These are phyloP conservation scores for Pelagophyceae sp. DNA, from an alignment of 352 stramenopile species.

Conservation along the genomic window DNA sequence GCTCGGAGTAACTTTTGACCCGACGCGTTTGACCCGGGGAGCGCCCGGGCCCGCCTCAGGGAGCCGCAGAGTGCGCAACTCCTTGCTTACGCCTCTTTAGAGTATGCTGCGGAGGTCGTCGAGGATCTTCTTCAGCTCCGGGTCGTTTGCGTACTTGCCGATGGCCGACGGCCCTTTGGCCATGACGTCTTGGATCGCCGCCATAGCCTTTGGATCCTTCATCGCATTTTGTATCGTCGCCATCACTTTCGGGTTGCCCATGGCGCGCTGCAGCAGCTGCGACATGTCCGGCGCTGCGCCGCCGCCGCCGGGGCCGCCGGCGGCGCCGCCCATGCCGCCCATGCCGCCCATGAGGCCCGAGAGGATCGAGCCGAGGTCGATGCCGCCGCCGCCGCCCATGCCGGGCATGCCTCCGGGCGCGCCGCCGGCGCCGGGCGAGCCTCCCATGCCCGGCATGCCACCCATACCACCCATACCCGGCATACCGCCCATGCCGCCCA, in stretches of 20 bases:
- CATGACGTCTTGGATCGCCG: conserved; percentile 24
- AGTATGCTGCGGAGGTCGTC: conserved; percentile 22
- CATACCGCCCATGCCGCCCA: not conserved
- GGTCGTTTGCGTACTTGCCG: conserved; percentile 25
- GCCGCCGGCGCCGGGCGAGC: not conserved
- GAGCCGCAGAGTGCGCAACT: too few relatives aligned
- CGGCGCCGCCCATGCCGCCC: not conserved
- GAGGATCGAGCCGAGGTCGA: conserved; percentile 11
- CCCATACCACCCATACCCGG: not conserved
- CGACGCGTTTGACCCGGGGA: too few relatives aligned
- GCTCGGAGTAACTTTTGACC: too few relatives aligned
- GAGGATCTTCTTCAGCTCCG: conserved; percentile 20
- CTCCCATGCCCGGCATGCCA: conserved; percentile 17
- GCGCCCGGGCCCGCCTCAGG: too few relatives aligned
- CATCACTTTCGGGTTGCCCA: conserved; percentile 23
- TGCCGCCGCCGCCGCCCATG: not conserved
- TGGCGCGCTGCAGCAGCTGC: conserved; percentile 11
- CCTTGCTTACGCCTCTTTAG: too few relatives aligned
- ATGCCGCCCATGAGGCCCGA: not conserved
- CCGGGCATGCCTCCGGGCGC: not conserved
- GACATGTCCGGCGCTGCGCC: not conserved
- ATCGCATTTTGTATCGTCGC: conserved; percentile 16
- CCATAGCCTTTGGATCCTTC: conserved; percentile 19
- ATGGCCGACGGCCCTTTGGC: conserved; percentile 9
- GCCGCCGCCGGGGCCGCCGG: not conserved